Conservation (phyloP, 768 basidiomycete species). For the Cyclocybe cylindracea region DNA sequence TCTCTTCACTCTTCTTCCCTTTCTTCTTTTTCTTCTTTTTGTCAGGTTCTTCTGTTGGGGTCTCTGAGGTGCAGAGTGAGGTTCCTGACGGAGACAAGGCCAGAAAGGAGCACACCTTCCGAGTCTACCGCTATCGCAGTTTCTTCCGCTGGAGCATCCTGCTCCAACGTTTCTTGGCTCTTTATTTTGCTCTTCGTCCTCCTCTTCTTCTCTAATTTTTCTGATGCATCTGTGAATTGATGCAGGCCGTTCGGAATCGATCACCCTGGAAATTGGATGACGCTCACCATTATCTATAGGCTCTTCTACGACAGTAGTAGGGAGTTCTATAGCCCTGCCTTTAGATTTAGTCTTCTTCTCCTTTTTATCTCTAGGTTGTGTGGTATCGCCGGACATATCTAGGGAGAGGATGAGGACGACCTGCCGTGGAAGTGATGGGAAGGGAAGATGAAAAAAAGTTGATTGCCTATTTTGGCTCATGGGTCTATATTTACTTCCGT, state of each 20-base stretch:
- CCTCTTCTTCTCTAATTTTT: slow-evolving; percentile 14
- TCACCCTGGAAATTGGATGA: neutral
- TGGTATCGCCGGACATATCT: slow-evolving; percentile 29
- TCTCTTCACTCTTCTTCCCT: slow-evolving; percentile 25
- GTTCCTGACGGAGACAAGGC: neutral
- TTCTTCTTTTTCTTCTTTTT: slow-evolving; percentile 18
- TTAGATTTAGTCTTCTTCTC: slow-evolving; percentile 27
- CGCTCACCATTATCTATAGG: slow-evolving; percentile 9
- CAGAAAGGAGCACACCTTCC: neutral
- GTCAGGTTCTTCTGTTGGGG: neutral
- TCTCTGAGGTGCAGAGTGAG: neutral
- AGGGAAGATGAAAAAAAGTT: neutral
- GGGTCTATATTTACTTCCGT: too few relatives aligned
- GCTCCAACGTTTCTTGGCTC: neutral
- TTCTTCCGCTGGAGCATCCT: neutral
- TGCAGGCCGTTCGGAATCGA: neutral
- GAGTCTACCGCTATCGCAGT: slow-evolving; percentile 5
- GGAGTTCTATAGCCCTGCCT: slow-evolving; percentile 19
- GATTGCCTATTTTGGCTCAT: neutral
- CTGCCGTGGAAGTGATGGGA: neutral
- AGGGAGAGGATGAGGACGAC: neutral
- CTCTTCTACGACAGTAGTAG: neutral
- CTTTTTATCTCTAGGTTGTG: slow-evolving; percentile 19
- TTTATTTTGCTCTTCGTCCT: slow-evolving; percentile 15
- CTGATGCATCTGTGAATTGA: slow-evolving; percentile 1